phyloP scores from a whole-genome alignment of 2,329 filamentous ascomycete genomes.

The Verticillium nonalfalfae region DNA sequence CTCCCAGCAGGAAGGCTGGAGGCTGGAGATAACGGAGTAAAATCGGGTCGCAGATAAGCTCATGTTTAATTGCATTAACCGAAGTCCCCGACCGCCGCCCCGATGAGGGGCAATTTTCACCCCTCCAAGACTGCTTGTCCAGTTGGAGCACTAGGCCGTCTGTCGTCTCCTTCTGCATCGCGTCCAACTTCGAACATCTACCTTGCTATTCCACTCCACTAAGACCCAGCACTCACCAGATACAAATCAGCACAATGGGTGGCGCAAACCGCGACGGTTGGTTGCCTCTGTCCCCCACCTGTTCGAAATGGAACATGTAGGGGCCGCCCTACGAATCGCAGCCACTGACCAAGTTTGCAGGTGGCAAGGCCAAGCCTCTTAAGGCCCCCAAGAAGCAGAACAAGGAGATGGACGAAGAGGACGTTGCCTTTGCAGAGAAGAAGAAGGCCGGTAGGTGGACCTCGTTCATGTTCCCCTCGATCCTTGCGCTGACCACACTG shows the following conservation, averaged over 20 bases:
- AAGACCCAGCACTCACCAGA: neutral
- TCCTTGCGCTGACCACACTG: neutral
- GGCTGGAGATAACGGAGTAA: neutral
- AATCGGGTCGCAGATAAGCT: neutral
- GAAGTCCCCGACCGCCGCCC: constrained; percentile 4
- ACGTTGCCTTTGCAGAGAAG: constrained; percentile 76
- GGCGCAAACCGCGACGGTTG: constrained; percentile 28
- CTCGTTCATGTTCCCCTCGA: neutral
- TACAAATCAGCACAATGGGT: constrained; percentile 23
- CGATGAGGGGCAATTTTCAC: constrained; percentile 13
- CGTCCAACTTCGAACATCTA: neutral
- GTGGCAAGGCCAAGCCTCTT: constrained; percentile 77
- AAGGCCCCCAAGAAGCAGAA: constrained; percentile 84
- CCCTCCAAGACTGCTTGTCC: constrained; percentile 6
- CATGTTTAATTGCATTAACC: neutral
- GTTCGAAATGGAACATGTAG: neutral
- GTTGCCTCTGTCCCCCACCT: neutral
- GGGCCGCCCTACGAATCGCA: neutral
- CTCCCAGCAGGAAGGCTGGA: neutral
- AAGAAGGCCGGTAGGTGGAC: constrained; percentile 66
- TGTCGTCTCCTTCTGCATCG: neutral
- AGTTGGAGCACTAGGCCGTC: neutral
- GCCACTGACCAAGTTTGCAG: constrained; percentile 30
- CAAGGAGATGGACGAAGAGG: constrained; percentile 82
- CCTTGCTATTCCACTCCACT: constrained; percentile 4